Percentiles rank a stretch among this genome's conserved stretches.
These are phyloP conservation scores for Phytophthora ramorum DNA, from an alignment of 352 stramenopile species.

Conservation along the genomic window DNA sequence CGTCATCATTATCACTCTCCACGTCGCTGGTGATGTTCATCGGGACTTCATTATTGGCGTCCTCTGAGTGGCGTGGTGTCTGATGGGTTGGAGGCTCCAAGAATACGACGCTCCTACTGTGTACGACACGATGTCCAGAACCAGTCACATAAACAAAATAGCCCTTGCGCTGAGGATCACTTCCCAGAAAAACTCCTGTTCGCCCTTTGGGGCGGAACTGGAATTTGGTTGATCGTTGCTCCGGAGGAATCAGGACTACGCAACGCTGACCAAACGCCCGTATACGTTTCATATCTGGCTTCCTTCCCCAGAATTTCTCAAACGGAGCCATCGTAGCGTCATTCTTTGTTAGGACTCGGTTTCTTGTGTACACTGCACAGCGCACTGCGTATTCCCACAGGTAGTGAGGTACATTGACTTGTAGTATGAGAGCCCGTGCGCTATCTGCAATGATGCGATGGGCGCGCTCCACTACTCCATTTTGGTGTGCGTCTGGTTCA, in stretches of 20 bases:
- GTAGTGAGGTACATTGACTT: constrained; percentile 4
- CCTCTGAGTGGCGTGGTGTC: too few species aligned
- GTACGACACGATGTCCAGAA: neutral
- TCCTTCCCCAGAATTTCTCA: constrained; percentile 16
- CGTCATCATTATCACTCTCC: too few species aligned
- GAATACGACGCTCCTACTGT: constrained; percentile 21
- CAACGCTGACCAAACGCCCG: constrained; percentile 5
- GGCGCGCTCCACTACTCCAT: constrained; percentile 1
- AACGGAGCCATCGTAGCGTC: neutral
- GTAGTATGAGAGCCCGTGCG: neutral
- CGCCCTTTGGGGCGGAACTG: constrained; percentile 9
- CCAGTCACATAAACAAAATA: constrained; percentile 20
- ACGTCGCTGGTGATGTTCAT: too few species aligned
- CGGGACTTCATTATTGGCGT: too few species aligned
- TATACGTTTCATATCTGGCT: constrained; percentile 11
- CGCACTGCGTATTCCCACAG: constrained; percentile 16
- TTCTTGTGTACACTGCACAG: neutral
- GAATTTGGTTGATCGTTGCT: constrained; percentile 3
- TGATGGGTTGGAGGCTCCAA: constrained; percentile 15
- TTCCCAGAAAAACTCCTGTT: constrained; percentile 8
- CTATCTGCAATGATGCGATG: constrained; percentile 1
- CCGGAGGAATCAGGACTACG: constrained; percentile 3
- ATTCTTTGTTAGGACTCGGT: neutral
- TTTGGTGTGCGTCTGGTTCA: constrained; percentile 12
- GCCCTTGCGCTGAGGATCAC: constrained; percentile 15